Evolutionary conservation across 2,329 filamentous ascomycete genomes (phyloP), one percentile per base, ranked within the genome.

Genomic region (Fusarium proliferatum): DNA sequence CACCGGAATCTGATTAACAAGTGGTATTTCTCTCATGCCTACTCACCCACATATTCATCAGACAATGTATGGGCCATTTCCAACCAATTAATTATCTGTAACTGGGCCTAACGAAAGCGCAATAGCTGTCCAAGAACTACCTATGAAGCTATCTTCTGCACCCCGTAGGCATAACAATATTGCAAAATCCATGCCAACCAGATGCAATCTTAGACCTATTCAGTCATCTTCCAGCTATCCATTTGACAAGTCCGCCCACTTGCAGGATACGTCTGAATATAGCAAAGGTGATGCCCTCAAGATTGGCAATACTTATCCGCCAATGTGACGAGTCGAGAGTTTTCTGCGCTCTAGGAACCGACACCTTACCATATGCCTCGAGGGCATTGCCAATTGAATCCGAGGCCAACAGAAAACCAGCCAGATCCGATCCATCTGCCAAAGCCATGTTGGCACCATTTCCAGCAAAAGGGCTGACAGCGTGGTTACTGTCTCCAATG

Each of bases 131-230:
- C n/a, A n/a, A n/a, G n/a, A n/a, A n/a, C n/a, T n/a, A n/a, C n/a
- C n/a, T n/a, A n/a, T n/a, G n/a, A n/a, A n/a, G n/a, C n/a, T n/a
- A n/a, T n/a, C n/a, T n/a, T n/a, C n/a, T n/a, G n/a, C n/a, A n/a
- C n/a, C n/a, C n/a, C n/a, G n/a, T n/a, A n/a, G n/a, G n/a, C n/a
- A n/a, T n/a, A n/a, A n/a, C n/a, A n/a, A n/a, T n/a, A n/a, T n/a
- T n/a, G n/a, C n/a, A n/a, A n/a, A n/a, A n/a, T n/a, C n/a, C n/a
- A n/a, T n/a, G n/a, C n/a, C n/a, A n/a, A n/a, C n/a, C 23, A 26
- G 23, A 26, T 26, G 23, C 3, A 26, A 26, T 26, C 3, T 4
- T 26, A 4, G 13, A 2, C 2, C 39, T n/a, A 12, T 4, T n/a
- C 5, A 2, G 8, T 42, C 8, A 45, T 26, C 43, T 9, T 26